These are phyloP conservation scores for Neoboletus brunneissimus DNA, from an alignment of 768 basidiomycete species.

Conservation along the genomic window DNA sequence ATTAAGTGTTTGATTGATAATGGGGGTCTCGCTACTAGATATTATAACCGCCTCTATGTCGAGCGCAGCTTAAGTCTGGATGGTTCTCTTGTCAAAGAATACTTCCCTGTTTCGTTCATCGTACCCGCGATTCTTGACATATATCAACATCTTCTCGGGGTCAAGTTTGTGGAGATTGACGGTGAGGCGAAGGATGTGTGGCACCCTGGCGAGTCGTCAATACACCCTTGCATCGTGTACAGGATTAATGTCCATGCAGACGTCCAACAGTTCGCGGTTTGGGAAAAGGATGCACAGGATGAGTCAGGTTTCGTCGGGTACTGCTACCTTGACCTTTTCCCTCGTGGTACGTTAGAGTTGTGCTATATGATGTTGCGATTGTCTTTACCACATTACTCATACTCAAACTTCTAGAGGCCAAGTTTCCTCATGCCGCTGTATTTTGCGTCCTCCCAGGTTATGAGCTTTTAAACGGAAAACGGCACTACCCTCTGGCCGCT, in stretches of 20 bases:
- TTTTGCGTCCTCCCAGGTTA: conserved; percentile 72
- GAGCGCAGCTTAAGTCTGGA: conserved; percentile 67
- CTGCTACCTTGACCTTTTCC: conserved; percentile 84
- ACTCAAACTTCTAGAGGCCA: conserved; percentile 44
- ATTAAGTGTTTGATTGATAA: not conserved
- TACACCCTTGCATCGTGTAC: not conserved
- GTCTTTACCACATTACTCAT: not conserved
- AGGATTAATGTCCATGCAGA: conserved; percentile 39
- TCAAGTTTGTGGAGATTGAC: conserved; percentile 54
- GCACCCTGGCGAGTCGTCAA: conserved; percentile 60
- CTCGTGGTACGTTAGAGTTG: conserved; percentile 52
- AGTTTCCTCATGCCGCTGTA: conserved; percentile 83
- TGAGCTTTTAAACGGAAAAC: conserved; percentile 48
- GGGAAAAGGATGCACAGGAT: conserved; percentile 73
- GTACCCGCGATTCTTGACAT: conserved; percentile 77
- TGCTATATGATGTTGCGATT: not conserved
- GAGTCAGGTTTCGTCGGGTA: conserved; percentile 74
- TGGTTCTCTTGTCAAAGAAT: conserved; percentile 75
- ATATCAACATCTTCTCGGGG: conserved; percentile 76
- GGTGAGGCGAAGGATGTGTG: conserved; percentile 62
- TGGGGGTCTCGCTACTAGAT: conserved; percentile 11
- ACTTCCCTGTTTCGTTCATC: conserved; percentile 81
- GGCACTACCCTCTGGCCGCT: conserved; percentile 68
- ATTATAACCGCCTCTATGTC: conserved; percentile 39
- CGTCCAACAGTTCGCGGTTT: conserved; percentile 78